phyloP scores from a whole-genome alignment of 495 filamentous ascomycete genomes.

The Neurospora discreta region DNA sequence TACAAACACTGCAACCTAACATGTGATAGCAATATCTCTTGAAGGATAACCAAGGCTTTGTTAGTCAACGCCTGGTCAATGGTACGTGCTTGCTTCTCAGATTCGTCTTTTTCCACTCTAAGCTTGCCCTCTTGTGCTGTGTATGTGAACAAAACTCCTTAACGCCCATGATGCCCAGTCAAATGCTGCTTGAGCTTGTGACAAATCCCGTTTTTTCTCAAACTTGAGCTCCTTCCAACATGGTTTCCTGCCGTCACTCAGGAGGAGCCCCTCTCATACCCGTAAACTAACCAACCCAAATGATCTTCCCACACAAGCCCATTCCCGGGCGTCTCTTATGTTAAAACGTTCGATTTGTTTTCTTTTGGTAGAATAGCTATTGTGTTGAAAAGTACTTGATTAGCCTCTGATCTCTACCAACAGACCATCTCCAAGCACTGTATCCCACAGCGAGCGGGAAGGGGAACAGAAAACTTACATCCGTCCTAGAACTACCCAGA shows the following conservation, averaged over 20 bases:
- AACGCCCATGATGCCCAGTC: not conserved
- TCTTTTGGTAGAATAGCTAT: conserved; percentile 43
- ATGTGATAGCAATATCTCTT: not conserved
- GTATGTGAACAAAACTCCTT: not conserved
- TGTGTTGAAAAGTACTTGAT: conserved; percentile 1
- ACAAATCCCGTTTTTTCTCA: not conserved
- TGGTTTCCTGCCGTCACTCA: not conserved
- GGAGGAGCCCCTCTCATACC: not conserved
- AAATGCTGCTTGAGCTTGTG: not conserved
- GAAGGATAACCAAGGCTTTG: not conserved
- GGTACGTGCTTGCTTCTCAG: not conserved
- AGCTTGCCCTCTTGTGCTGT: not conserved
- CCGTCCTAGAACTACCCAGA: conserved; percentile 84
- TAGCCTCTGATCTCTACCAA: conserved; percentile 8
- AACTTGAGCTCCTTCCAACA: not conserved
- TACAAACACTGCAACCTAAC: not conserved
- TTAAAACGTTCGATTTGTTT: conserved; percentile 42
- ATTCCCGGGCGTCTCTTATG: conserved; percentile 28
- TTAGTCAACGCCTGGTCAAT: not conserved
- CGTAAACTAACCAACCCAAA: not conserved
- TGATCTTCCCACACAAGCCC: conserved; percentile 11
- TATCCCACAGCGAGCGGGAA: not conserved
- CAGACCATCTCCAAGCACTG: too few species aligned
- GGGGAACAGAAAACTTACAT: conserved; percentile 47
- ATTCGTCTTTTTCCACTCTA: not conserved